Evolutionary conservation across 164 flowering plant species (phyloP).

Genomic region (Akebia trifoliata): DNA sequence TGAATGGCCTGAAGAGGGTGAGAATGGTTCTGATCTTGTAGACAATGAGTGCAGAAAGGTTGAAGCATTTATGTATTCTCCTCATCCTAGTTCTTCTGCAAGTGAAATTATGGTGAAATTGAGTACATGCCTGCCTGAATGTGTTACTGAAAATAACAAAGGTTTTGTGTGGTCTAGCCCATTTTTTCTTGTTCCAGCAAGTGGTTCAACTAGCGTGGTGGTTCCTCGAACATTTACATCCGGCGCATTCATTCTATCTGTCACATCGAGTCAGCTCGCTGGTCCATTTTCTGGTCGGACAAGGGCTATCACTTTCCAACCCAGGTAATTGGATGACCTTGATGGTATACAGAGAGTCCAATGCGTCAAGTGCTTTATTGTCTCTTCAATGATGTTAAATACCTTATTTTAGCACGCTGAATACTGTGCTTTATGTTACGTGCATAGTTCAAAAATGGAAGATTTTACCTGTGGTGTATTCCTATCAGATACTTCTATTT

Average conservation of each 20-base stretch:
- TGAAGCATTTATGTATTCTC: constrained; percentile 67
- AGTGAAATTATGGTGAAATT: constrained; percentile 63
- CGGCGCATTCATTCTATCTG: constrained; percentile 64
- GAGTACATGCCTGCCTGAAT: constrained; percentile 34
- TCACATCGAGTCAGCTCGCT: constrained; percentile 52
- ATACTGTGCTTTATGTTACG: too few relatives aligned
- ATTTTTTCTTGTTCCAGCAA: constrained; percentile 69
- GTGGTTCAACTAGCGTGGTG: constrained; percentile 69
- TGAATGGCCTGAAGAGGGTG: constrained; percentile 8
- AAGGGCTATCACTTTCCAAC: constrained; percentile 76
- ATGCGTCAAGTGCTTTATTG: not conserved
- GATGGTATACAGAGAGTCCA: not conserved
- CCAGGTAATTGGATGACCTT: constrained; percentile 43
- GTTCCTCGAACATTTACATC: constrained; percentile 55
- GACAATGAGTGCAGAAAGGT: constrained; percentile 36
- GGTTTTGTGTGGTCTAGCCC: constrained; percentile 63
- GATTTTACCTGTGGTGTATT: too few relatives aligned
- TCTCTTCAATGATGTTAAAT: not conserved
- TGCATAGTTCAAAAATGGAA: too few relatives aligned
- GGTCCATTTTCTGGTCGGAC: constrained; percentile 66
- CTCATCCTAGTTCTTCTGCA: constrained; percentile 39
- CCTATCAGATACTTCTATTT: too few relatives aligned
- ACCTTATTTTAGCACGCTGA: not conserved
- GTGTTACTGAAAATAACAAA: constrained; percentile 19
- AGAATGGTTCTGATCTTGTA: constrained; percentile 17